Evolutionary conservation across 2,329 filamentous ascomycete genomes (phyloP).

Genomic region (Colletotrichum viniferum): DNA sequence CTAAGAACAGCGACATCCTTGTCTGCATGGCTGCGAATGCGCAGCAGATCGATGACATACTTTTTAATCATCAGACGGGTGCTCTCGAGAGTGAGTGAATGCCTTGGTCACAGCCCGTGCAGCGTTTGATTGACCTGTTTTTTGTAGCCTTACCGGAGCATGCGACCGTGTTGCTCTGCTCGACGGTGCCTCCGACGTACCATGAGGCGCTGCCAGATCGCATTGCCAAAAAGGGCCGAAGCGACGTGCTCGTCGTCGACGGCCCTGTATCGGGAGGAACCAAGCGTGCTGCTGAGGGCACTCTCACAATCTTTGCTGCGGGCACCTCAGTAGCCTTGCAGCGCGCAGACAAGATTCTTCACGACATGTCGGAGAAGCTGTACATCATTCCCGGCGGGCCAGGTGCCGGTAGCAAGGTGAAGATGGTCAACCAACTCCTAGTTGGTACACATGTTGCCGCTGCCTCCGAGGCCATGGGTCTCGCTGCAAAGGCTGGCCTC

Average conservation of each 20-base stretch:
- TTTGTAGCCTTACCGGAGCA: conserved; percentile 14
- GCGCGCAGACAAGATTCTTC: conserved; percentile 56
- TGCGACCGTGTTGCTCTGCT: conserved; percentile 32
- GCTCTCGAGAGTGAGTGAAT: conserved; percentile 20
- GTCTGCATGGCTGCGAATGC: conserved; percentile 41
- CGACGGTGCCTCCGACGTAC: conserved; percentile 38
- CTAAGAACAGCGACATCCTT: conserved; percentile 30
- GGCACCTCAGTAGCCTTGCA: conserved; percentile 54
- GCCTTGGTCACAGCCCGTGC: neutral
- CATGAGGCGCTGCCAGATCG: conserved; percentile 8
- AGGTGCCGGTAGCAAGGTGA: conserved; percentile 57
- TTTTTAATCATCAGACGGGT: conserved; percentile 33
- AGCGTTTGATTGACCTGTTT: neutral
- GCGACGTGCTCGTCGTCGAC: conserved; percentile 61
- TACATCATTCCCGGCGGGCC: conserved; percentile 53
- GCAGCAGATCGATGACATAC: conserved; percentile 33
- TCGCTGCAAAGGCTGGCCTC: conserved; percentile 52
- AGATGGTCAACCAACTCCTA: conserved; percentile 58
- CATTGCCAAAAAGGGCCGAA: conserved; percentile 13
- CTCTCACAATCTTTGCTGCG: conserved; percentile 68
- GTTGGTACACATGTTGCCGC: conserved; percentile 56
- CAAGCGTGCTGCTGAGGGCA: conserved; percentile 70
- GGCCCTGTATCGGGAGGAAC: conserved; percentile 76
- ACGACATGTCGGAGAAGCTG: conserved; percentile 62
- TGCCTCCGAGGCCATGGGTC: conserved; percentile 55